A percentile compares a stretch with the other conserved stretches of the same genome.
These are phyloP conservation scores for Mortierella claussenii DNA, from an alignment of 192 early-diverging fungal genomes.

Conservation along the genomic window DNA sequence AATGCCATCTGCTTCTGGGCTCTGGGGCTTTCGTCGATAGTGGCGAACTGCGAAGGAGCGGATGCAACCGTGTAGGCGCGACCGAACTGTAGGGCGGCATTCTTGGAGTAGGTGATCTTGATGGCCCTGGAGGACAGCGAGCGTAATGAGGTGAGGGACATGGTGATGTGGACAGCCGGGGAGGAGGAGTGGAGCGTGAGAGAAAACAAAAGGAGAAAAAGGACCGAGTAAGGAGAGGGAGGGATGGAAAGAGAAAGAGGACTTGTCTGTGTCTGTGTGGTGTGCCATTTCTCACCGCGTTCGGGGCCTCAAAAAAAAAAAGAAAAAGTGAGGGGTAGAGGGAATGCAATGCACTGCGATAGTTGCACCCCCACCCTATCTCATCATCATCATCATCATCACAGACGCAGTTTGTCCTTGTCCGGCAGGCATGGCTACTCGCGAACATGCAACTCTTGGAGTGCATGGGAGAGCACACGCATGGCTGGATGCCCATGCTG, in stretches of 20 bases:
- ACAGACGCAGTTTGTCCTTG: no score
- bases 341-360: no score
- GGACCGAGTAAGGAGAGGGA: background rate
- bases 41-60: constrained; percentile 54
- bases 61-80: constrained; percentile 57
- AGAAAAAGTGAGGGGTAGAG: constrained; percentile 4
- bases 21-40: constrained; percentile 54
- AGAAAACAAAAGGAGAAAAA: background rate
- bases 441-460: no score
- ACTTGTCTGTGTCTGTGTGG: background rate
- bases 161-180: background rate
- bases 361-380: no score
- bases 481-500: no score
- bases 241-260: constrained; percentile 12
- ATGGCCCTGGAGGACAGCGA: constrained; percentile 45
- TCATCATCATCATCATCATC: no score
- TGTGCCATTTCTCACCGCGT: background rate
- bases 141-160: constrained; percentile 50
- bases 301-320: constrained; percentile 11
- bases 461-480: no score
- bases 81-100: constrained; percentile 43
- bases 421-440: no score
- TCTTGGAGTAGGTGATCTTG: constrained; percentile 35
- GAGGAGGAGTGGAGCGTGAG: background rate
- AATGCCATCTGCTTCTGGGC: constrained; percentile 43